These are phyloP conservation scores for Fusarium torreyae DNA, from an alignment of 2,329 filamentous ascomycete species.

Conservation along the genomic window DNA sequence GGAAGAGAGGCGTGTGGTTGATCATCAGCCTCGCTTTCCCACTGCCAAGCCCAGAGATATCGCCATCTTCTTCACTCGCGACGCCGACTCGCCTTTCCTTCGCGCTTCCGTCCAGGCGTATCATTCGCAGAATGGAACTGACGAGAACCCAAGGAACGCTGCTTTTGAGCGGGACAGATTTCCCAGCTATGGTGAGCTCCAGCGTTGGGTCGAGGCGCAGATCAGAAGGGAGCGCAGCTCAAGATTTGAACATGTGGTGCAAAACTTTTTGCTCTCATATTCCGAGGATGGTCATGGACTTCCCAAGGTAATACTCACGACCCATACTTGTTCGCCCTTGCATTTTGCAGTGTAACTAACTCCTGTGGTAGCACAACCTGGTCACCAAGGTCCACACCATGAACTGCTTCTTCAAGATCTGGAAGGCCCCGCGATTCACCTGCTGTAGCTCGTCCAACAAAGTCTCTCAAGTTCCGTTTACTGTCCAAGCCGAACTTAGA, in stretches of 20 bases:
- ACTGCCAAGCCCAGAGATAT: slow-evolving; percentile 57
- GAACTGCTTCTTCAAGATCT: slow-evolving; percentile 67
- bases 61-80: slow-evolving; percentile 55
- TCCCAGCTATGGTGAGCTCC: slow-evolving; percentile 55
- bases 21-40: slow-evolving; percentile 55
- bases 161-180: slow-evolving; percentile 57
- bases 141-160: slow-evolving; percentile 55
- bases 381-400: slow-evolving; percentile 62
- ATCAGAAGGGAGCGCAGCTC: slow-evolving; percentile 54
- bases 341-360: slow-evolving; percentile 36
- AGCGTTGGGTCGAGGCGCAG: slow-evolving; percentile 58
- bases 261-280: slow-evolving; percentile 58
- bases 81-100: slow-evolving; percentile 57
- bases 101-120: slow-evolving; percentile 59
- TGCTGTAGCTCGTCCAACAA: slow-evolving; percentile 59
- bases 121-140: slow-evolving; percentile 51
- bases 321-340: slow-evolving; percentile 3
- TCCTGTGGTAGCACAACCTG: slow-evolving; percentile 56
- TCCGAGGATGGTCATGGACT: slow-evolving; percentile 55
- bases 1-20: slow-evolving; percentile 55
- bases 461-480: slow-evolving; percentile 56
- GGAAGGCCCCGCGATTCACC: slow-evolving; percentile 61
- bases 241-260: slow-evolving; percentile 54
- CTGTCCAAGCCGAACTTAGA: slow-evolving; percentile 59
- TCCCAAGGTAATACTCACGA: slow-evolving; percentile 56